phyloP scores from a whole-genome alignment of 768 basidiomycete species.

The Baorangia bicolor region DNA sequence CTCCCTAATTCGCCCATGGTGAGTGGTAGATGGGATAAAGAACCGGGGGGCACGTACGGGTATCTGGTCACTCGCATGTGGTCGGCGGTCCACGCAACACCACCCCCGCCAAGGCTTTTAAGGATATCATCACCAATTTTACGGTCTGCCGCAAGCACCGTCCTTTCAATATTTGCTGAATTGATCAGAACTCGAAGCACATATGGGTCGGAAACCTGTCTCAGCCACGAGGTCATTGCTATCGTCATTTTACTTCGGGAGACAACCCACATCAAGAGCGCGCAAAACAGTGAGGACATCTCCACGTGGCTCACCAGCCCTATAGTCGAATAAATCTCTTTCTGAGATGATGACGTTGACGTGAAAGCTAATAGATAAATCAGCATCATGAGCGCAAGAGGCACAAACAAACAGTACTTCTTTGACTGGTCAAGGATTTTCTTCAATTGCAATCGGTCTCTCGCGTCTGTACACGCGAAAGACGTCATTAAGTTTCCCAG shows the following conservation, averaged over 20 bases:
- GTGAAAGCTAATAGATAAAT: conserved; percentile 39
- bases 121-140: conserved; percentile 58
- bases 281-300: conserved; percentile 74
- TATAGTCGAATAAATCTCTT: conserved; percentile 81
- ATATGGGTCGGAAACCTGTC: conserved; percentile 68
- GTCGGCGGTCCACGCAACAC: conserved; percentile 63
- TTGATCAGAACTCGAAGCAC: conserved; percentile 85
- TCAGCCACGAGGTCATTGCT: neutral
- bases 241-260: neutral
- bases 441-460: conserved; percentile 60
- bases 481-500: conserved; percentile 58
- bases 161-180: conserved; percentile 65
- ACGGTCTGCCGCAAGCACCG: conserved; percentile 64
- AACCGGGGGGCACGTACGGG: conserved; percentile 43
- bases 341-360: conserved; percentile 60
- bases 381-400: neutral
- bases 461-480: conserved; percentile 71
- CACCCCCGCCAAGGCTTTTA: conserved; percentile 42
- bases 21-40: neutral
- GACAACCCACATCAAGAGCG: conserved; percentile 63
- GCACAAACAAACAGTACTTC: conserved; percentile 49
- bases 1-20: conserved; percentile 42
- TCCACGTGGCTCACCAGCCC: conserved; percentile 63
- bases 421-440: conserved; percentile 52
- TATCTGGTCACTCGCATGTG: conserved; percentile 62